Conservation (phyloP, 768 basidiomycete species). For the Collybia mongolica region DNA sequence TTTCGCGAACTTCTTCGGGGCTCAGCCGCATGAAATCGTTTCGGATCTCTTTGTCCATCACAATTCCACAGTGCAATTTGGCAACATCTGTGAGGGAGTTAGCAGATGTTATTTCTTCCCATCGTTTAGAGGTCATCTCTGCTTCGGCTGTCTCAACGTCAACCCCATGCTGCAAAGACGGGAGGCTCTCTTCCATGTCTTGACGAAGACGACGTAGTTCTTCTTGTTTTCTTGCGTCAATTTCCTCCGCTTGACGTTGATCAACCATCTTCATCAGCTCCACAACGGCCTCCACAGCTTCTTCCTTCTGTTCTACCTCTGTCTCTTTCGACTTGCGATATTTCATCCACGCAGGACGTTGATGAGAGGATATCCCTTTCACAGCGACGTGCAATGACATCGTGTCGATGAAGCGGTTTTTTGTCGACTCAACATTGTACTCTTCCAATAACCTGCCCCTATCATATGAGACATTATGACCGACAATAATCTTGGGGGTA, state of each 20-base stretch:
- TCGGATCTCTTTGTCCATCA: conserved; percentile 75
- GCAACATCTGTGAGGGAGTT: conserved; percentile 95
- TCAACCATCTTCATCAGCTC: conserved; percentile 40
- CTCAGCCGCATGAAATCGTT: conserved; percentile 73
- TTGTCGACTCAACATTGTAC: conserved; percentile 65
- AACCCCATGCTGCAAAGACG: conserved; percentile 14
- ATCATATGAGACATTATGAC: conserved; percentile 96
- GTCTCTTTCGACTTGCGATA: conserved; percentile 70
- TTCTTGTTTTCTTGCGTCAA: conserved; percentile 42
- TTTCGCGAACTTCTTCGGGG: conserved; percentile 60
- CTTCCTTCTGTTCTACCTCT: conserved; percentile 52
- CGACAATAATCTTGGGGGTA: conserved; percentile 69
- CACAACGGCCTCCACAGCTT: conserved; percentile 60
- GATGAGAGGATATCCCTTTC: conserved; percentile 91
- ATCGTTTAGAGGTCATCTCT: conserved; percentile 48
- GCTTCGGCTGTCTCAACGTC: conserved; percentile 35
- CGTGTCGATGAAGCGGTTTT: conserved; percentile 87
- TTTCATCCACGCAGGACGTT: conserved; percentile 91
- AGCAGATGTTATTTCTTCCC: conserved; percentile 92
- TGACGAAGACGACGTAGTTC: conserved; percentile 34
- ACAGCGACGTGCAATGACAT: conserved; percentile 94
- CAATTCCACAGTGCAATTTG: conserved; percentile 80
- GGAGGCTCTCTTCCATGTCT: conserved; percentile 40
- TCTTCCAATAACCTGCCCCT: conserved; percentile 81
- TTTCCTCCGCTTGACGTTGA: conserved; percentile 47